phyloP scores from a whole-genome alignment of 2,329 filamentous ascomycete genomes.

The Botryotinia convoluta region DNA sequence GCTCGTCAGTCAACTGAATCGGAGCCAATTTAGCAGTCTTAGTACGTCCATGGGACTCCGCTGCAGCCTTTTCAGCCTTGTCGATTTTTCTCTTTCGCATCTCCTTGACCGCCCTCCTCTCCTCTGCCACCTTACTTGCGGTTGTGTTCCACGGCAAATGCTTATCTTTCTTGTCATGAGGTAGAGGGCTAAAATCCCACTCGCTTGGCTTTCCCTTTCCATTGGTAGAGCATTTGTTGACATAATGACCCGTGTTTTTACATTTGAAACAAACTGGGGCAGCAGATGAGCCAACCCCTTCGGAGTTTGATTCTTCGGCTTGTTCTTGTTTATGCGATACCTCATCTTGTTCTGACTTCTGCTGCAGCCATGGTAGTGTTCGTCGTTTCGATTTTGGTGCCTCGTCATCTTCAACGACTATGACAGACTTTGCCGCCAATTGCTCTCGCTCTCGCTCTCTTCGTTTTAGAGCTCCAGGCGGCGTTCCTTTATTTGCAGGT shows the following conservation, averaged over 20 bases:
- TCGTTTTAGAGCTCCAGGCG: conserved; percentile 26
- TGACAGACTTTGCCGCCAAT: conserved; percentile 13
- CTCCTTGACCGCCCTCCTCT: conserved; percentile 71
- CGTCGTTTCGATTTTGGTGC: conserved; percentile 40
- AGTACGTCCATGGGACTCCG: conserved; percentile 42
- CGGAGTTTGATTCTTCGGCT: conserved; percentile 24
- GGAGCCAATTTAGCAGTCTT: conserved; percentile 40
- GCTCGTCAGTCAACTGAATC: conserved; percentile 71
- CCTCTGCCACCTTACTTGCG: conserved; percentile 72
- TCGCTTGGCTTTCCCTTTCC: conserved; percentile 24
- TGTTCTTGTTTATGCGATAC: conserved; percentile 24
- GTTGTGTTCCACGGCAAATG: conserved; percentile 67
- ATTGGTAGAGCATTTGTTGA: conserved; percentile 24
- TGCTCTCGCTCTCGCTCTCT: conserved; percentile 24
- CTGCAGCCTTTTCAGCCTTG: conserved; percentile 46
- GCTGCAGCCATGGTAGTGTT: conserved; percentile 36
- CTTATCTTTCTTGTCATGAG: conserved; percentile 39
- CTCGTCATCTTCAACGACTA: conserved; percentile 18
- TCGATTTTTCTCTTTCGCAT: conserved; percentile 51
- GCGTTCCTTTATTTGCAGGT: conserved; percentile 43
- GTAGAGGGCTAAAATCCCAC: conserved; percentile 42
- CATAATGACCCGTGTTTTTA: conserved; percentile 26
- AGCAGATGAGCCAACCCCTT: conserved; percentile 23
- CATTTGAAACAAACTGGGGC: conserved; percentile 28
- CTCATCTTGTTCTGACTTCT: conserved; percentile 37